These are phyloP conservation scores for Cerioporus squamosus DNA, from an alignment of 1,284 basidiomycete species.

Conservation along the genomic window DNA sequence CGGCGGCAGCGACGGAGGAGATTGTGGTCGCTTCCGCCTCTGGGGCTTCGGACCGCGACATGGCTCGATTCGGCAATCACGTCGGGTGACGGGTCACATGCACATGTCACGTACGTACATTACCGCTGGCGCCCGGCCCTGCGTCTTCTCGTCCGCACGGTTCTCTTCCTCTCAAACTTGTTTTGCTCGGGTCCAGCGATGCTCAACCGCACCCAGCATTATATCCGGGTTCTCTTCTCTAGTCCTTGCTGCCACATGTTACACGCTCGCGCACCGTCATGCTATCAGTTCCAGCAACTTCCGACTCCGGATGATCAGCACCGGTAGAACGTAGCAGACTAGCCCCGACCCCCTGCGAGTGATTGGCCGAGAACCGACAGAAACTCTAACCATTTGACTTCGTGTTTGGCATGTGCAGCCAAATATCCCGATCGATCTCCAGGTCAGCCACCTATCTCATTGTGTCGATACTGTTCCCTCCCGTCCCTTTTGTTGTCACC, in stretches of 20 bases:
- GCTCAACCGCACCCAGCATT: neutral
- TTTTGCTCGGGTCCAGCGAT: neutral
- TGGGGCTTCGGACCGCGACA: conserved; percentile 18
- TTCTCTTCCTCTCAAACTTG: neutral
- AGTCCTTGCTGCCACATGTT: neutral
- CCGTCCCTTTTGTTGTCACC: too few relatives aligned
- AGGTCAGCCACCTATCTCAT: conserved; percentile 8
- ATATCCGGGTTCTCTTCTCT: conserved; percentile 1
- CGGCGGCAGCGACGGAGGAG: conserved; percentile 7
- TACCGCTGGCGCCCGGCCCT: conserved; percentile 1
- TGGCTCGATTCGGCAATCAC: conserved; percentile 19
- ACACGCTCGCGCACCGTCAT: neutral
- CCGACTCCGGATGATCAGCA: too few relatives aligned
- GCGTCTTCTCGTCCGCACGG: neutral
- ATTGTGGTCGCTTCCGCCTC: conserved; percentile 15
- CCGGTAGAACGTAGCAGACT: too few relatives aligned
- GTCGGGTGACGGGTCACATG: conserved; percentile 16
- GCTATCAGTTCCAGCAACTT: neutral
- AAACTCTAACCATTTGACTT: too few relatives aligned
- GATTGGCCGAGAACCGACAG: too few relatives aligned
- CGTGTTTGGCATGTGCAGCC: neutral
- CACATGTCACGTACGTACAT: neutral
- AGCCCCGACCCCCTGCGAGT: too few relatives aligned
- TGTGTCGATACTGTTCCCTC: neutral
- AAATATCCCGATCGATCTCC: conserved; percentile 19